Conservation (phyloP, 1,139 yeast species). For the Diutina siamensis region DNA sequence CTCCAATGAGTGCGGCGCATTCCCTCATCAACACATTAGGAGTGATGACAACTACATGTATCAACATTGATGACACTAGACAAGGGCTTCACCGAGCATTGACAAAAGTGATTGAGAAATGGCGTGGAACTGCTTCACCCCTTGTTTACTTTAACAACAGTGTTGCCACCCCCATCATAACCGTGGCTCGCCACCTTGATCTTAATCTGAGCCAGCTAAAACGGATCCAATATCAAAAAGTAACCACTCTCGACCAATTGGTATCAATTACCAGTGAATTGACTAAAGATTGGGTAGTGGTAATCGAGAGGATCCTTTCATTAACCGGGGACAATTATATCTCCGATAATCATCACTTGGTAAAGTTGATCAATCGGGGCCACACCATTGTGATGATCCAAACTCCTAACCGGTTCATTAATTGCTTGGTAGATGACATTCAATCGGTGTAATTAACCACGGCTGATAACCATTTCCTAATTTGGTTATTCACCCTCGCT, state of each 20-base stretch:
- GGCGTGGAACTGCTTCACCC: neutral
- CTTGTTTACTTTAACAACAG: neutral
- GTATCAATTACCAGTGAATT: neutral
- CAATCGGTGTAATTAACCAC: too few relatives aligned
- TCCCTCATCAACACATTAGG: neutral
- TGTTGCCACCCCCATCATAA: neutral
- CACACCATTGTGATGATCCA: neutral
- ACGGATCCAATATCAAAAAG: neutral
- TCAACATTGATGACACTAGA: neutral
- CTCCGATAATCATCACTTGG: neutral
- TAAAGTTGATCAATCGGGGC: neutral
- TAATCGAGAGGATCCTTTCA: neutral
- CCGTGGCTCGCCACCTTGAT: neutral
- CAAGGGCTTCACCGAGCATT: neutral
- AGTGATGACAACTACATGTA: neutral
- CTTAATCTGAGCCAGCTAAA: neutral
- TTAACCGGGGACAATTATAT: neutral
- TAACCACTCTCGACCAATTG: neutral
- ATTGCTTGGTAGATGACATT: neutral
- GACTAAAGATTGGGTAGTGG: neutral
- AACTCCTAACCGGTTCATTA: neutral
- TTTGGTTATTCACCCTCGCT: too few relatives aligned
- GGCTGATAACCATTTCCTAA: too few relatives aligned
- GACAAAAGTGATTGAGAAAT: neutral
- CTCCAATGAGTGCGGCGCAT: too few relatives aligned